A percentile compares a stretch with the other conserved stretches of the same genome.
These are phyloP conservation scores for Tanacetum coccineum DNA, from an alignment of 129 eudicot genomes.

Conservation along the genomic window DNA sequence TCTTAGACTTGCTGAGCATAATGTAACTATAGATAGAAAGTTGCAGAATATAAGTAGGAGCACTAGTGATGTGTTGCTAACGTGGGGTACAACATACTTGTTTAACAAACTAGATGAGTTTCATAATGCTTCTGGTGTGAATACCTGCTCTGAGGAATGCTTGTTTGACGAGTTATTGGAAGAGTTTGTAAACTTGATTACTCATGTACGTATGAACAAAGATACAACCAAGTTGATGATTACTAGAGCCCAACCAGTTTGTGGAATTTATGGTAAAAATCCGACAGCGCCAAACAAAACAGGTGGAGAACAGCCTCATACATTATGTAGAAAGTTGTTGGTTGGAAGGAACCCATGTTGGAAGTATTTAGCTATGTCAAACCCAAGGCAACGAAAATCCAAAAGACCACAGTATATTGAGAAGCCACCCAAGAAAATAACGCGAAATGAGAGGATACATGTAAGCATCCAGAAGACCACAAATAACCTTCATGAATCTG, in stretches of 20 bases:
- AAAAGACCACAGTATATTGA: conserved; percentile 46
- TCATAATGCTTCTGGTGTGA: conserved; percentile 34
- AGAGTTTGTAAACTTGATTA: conserved; percentile 48
- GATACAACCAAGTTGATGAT: conserved; percentile 27
- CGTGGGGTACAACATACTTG: conserved; percentile 72
- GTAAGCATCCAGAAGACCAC: conserved; percentile 56
- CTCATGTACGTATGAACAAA: conserved; percentile 16
- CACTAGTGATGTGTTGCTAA: conserved; percentile 47
- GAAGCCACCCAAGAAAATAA: conserved; percentile 31
- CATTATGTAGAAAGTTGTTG: conserved; percentile 74
- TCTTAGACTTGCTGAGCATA: too few relatives aligned
- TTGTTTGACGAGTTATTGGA: conserved; percentile 33
- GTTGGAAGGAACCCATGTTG: conserved; percentile 55
- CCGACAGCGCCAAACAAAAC: conserved; percentile 46
- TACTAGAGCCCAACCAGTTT: conserved; percentile 41
- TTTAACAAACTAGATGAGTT: conserved; percentile 56
- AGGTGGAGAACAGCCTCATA: conserved; percentile 48
- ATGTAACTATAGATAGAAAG: too few relatives aligned
- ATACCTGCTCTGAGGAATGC: conserved; percentile 29
- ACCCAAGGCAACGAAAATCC: conserved; percentile 69
- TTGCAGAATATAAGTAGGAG: conserved; percentile 42
- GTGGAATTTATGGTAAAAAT: conserved; percentile 41
- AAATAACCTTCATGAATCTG: too few relatives aligned
- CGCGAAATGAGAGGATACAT: conserved; percentile 44
- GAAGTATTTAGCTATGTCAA: conserved; percentile 48